Base-by-base conservation (phyloP, 192 early-diverging fungal species). In the Podila minutissima region DNA sequence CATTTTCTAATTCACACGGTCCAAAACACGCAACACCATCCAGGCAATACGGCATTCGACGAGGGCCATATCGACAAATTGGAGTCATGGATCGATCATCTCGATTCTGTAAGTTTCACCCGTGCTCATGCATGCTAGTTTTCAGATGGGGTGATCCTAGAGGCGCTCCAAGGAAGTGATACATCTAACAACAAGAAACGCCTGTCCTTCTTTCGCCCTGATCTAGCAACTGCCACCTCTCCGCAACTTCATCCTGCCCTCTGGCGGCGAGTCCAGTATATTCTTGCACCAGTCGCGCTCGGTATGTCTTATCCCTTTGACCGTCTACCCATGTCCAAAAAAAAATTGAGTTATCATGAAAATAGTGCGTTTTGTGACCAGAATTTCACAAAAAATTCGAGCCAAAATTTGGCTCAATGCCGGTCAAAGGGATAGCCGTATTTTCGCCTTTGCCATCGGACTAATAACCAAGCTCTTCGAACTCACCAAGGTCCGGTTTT, bases 41-140 rank as follows among this genome's bases (percentile, higher is more conserved):
- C 65, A 85, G 91, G 74, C 20, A 86, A 89, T 35, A 98, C 96
- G 3, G 63, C 85, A 12, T 98, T 98, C 76, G 95, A 98, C 67
- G 93, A 92, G 28, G 49, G 83, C 26, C 87, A 92, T 55, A 87
- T 89, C 15, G 58, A 41, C 7, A 88, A 88, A 50, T 82, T 98
- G 20, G 96, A 97, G 82, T 8, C 62, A 7, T 98, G 95, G 96
- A 96, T 97, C 46, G 97, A 98, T 82, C 86, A 88, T 29, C 66
- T 93, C 62, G 89, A 95, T 69, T 82, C 62, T 35, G 74, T 83
- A 79, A 78, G 60, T 64, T 22, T 55, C 28, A 19, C 24, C 32
- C 28, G 3, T 4, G 10, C 20, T 74, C 13, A 85, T 95, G 64
- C 92, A 92, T 10, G 86, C 88, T 28, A 75, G 93, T 28, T 24